Percentiles rank a stretch among this genome's conserved stretches.
Evolutionary conservation across 768 basidiomycete genomes (phyloP).

Genomic region (Rubroboletus pulcherrimus): DNA sequence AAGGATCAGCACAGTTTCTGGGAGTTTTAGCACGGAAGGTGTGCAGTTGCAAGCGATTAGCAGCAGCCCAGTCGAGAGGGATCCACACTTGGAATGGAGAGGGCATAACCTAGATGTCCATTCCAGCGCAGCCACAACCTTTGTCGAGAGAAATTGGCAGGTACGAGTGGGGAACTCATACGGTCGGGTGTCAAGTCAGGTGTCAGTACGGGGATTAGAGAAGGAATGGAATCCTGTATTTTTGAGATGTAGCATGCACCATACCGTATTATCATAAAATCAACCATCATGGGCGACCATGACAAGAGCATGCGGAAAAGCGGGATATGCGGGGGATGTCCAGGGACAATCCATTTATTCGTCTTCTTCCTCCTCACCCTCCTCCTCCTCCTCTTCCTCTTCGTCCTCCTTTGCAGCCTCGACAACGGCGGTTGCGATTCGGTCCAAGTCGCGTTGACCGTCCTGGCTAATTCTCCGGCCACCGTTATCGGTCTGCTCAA

Average conservation of each 20-base stretch:
- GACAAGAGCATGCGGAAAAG: slow-evolving; percentile 18
- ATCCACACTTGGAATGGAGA: background rate
- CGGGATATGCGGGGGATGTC: slow-evolving; percentile 17
- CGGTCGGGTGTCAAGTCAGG: background rate
- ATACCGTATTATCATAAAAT: slow-evolving; percentile 39
- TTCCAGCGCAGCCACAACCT: background rate
- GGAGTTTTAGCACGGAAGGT: background rate
- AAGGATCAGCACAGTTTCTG: background rate
- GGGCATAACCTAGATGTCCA: background rate
- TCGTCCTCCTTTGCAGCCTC: slow-evolving; percentile 73
- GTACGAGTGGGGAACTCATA: background rate
- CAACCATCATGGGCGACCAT: slow-evolving; percentile 20
- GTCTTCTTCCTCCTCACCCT: slow-evolving; percentile 55
- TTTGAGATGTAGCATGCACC: slow-evolving; percentile 32
- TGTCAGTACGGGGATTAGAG: slow-evolving; percentile 1
- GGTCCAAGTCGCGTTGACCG: slow-evolving; percentile 92
- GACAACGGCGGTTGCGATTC: slow-evolving; percentile 86
- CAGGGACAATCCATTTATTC: slow-evolving; percentile 25
- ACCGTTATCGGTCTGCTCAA: slow-evolving; percentile 90
- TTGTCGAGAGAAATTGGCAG: background rate
- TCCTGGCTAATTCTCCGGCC: slow-evolving; percentile 96
- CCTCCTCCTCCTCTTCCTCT: slow-evolving; percentile 68
- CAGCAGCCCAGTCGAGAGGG: background rate
- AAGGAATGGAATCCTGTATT: slow-evolving; percentile 26
- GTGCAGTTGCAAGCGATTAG: background rate